Base-by-base conservation (phyloP, 139 green algal genomes). In the Volvox reticuliferus region DNA sequence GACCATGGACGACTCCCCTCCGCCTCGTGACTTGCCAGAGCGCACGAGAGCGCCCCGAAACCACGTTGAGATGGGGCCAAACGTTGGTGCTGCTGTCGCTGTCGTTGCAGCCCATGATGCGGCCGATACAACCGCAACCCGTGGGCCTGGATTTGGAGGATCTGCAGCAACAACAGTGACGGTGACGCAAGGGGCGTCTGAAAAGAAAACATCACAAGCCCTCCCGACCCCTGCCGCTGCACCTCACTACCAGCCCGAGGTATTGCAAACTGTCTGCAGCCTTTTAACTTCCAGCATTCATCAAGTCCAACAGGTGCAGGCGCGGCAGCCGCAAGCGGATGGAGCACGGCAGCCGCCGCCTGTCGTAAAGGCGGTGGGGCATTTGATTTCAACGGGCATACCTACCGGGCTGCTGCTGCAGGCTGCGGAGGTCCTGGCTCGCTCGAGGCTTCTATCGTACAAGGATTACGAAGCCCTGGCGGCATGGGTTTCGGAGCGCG, bases 271-370 rank as follows among this genome's bases (percentile, higher is more conserved):
- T 55, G 44, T 9, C 44, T 82, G 85, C 85, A 55, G 50, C 28
- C 85, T 82, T 35, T 36, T 89, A 30, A n/a, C 44, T 1, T 12
- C 85, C 0, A 69, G 81, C 85, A 89, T 82, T 16, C 85, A 82
- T 18, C 71, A 82, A 3, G 35, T 37, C 12, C 3, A 62, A 20
- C 61, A 36, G 50, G 2, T 30, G 82, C 83, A n/a, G 35, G 24
- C 17, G 24, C 67, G 37, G 67, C 85, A 62, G 68, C 32, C 5
- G 35, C 26, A 5, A 35, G 67, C 35, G 69, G 37, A 36, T 26
- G 44, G 37, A 50, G 0, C 67, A 28, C 36, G 26, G n/a, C 24
- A 28, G 83, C 32, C 69, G 85, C 69, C 65, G 19, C 69, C 85
- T 12, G 69, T 89, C 12, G 37, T 89, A 21, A 9, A 36, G 28